These are phyloP conservation scores for Aspergillus hortae DNA, from an alignment of 2,329 filamentous ascomycete species.

Conservation along the genomic window DNA sequence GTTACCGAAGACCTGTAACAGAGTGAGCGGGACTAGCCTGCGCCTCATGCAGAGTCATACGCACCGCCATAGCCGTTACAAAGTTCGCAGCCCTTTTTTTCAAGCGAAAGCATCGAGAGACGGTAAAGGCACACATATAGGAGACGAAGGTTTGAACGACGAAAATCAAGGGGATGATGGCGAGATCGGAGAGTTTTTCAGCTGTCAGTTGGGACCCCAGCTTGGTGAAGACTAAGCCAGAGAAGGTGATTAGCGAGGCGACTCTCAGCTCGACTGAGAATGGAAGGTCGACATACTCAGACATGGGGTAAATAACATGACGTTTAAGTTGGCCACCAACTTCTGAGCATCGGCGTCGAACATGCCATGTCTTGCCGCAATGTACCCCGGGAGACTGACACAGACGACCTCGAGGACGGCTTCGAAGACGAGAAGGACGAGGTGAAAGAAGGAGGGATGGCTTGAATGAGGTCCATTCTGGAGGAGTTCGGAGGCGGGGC, in stretches of 20 bases:
- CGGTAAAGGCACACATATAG: conserved; percentile 67
- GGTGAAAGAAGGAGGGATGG: conserved; percentile 53
- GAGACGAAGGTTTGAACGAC: conserved; percentile 82
- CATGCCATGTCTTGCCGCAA: conserved; percentile 83
- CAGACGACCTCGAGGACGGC: conserved; percentile 94
- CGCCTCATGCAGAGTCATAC: conserved; percentile 19
- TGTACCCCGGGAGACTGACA: conserved; percentile 89
- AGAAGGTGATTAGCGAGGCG: conserved; percentile 5
- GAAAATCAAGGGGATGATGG: conserved; percentile 94
- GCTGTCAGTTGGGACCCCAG: conserved; percentile 90
- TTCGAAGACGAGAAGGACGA: conserved; percentile 84
- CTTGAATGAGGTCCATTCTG: conserved; percentile 31
- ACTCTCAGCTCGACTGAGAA: conserved; percentile 1
- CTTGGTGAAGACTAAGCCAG: conserved; percentile 79
- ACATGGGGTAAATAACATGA: conserved; percentile 93
- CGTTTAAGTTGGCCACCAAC: conserved; percentile 93
- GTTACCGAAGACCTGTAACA: conserved; percentile 77
- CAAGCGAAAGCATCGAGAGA: conserved; percentile 76
- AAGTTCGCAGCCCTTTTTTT: conserved; percentile 86
- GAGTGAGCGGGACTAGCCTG: background rate
- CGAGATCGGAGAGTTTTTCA: conserved; percentile 83
- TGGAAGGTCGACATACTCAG: conserved; percentile 65
- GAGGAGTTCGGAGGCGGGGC: conserved; percentile 17
- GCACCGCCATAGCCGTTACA: conserved; percentile 86
- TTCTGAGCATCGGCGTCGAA: conserved; percentile 97